Evolutionary conservation across 495 filamentous ascomycete species (phyloP).

Genomic region (Hypoxylon lenormandii): DNA sequence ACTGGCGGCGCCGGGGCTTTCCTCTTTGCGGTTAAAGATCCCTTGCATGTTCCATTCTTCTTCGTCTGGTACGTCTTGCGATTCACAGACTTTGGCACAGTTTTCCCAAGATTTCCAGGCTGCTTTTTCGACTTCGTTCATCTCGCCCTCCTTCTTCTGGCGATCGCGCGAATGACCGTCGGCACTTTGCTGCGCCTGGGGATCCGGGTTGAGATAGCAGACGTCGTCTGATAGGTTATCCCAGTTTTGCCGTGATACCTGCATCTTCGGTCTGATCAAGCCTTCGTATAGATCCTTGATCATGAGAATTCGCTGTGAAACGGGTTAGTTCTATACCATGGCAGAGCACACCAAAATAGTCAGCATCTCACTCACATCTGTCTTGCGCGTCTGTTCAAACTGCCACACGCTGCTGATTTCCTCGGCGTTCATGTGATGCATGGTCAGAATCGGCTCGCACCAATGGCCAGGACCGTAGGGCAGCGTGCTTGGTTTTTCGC

Average conservation of each 20-base stretch:
- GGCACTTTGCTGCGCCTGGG: slow-evolving; percentile 40
- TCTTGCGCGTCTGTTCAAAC: slow-evolving; percentile 54
- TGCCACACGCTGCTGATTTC: slow-evolving; percentile 55
- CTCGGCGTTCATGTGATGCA: slow-evolving; percentile 64
- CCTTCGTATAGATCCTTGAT: slow-evolving; percentile 58
- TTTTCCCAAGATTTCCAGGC: slow-evolving; percentile 55
- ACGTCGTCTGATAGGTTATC: slow-evolving; percentile 60
- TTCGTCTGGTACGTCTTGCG: slow-evolving; percentile 49
- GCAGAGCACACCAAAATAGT: slow-evolving; percentile 48
- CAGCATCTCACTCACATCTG: slow-evolving; percentile 47
- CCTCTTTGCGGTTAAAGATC: slow-evolving; percentile 22
- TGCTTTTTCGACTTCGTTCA: slow-evolving; percentile 54
- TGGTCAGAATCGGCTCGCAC: slow-evolving; percentile 68
- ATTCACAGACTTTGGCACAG: slow-evolving; percentile 58
- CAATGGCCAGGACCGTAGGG: slow-evolving; percentile 62
- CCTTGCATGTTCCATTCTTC: slow-evolving; percentile 37
- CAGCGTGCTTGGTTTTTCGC: slow-evolving; percentile 58
- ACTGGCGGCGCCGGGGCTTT: slow-evolving; percentile 35
- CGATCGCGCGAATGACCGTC: slow-evolving; percentile 34
- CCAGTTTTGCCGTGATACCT: slow-evolving; percentile 55
- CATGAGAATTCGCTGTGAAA: slow-evolving; percentile 50
- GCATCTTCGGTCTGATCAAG: slow-evolving; percentile 54
- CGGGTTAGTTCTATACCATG: slow-evolving; percentile 21
- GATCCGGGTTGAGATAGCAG: slow-evolving; percentile 52
- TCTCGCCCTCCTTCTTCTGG: slow-evolving; percentile 52